Evolutionary conservation across 179 eudicot genomes (phyloP), one percentile per base, ranked within the genome.

Genomic region (Carnegiea gigantea): DNA sequence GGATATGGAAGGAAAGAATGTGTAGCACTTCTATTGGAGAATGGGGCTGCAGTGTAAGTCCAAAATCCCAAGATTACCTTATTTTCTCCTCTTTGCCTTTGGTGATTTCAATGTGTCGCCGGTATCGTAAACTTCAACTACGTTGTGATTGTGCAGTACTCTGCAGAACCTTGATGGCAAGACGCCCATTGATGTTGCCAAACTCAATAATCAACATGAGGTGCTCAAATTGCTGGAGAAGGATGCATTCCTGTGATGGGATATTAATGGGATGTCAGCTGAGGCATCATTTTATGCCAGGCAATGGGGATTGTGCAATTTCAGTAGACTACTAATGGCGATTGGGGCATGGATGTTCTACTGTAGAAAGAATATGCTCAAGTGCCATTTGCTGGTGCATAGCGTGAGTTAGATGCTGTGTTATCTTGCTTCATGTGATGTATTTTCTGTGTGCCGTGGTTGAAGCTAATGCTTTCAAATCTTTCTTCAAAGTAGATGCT

Each of bases 1-100:
- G 99, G 99, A 53, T 97, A 97, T 78, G 99, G 99, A 67, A 93
- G 95, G 86, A 95, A 97, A 85, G 99, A 97, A 36, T 95, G 99
- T 81, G 99, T 97, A 6, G 92, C 97, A n/a, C 98, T 97, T 81
- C 93, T 97, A 46, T 84, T 97, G 24, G 91, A 97, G 73, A 92
- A 91, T 75, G 99, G 98, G 9, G 99, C 99, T 76, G 95, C 99
- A 78, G 99, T 95, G 99, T 95, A 92, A 91, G 97, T 81, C 24
- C 30, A 20, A 20, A 33, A 54, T 71, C 36, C 36, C 36, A 33
- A 33, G 1, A 33, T 28, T 33, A 33, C 36, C 36, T 33, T 20
- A 5, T 33, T 65, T 68, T 60, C 10, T 76, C 30, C 75, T 24
- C 20, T 11, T 57, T 70, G 79, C 13, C 60, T 59, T 44, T 14